Evolutionary conservation across 345 rosid genomes (phyloP).

Genomic region (Moricandia arvensis): DNA sequence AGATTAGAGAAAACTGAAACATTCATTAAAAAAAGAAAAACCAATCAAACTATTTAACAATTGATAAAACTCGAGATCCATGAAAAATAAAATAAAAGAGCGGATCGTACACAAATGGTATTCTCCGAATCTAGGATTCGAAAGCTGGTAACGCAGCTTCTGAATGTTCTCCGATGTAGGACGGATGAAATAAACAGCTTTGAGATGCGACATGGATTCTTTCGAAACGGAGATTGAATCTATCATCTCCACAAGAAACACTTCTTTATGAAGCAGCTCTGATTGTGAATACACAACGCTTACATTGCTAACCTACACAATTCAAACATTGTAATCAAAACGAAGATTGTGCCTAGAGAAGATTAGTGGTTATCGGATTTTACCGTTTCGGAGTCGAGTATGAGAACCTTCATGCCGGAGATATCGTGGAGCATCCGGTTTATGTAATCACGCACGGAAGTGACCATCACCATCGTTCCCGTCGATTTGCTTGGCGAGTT

Average conservation of each 20-base stretch:
- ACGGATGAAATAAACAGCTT: conserved; percentile 90
- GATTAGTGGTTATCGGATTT: conserved; percentile 11
- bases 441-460: conserved; percentile 84
- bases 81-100: not conserved
- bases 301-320: conserved; percentile 71
- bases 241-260: conserved; percentile 81
- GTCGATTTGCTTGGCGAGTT: conserved; percentile 21
- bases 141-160: conserved; percentile 74
- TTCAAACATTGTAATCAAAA: not conserved
- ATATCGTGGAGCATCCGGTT: conserved; percentile 93
- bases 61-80: not conserved
- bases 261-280: conserved; percentile 94
- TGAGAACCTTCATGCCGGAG: conserved; percentile 99
- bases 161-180: conserved; percentile 88
- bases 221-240: conserved; percentile 78
- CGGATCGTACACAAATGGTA: conserved; percentile 64
- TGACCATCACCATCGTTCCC: conserved; percentile 63
- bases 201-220: conserved; percentile 92
- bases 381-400: conserved; percentile 95
- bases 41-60: conserved; percentile 6
- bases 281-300: conserved; percentile 94
- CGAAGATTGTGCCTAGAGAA: not conserved
- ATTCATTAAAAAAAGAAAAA: not conserved
- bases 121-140: conserved; percentile 86
- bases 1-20: conserved; percentile 89